phyloP scores from a whole-genome alignment of 2,329 filamentous ascomycete species.

The Kalaharituber pfeilii region DNA sequence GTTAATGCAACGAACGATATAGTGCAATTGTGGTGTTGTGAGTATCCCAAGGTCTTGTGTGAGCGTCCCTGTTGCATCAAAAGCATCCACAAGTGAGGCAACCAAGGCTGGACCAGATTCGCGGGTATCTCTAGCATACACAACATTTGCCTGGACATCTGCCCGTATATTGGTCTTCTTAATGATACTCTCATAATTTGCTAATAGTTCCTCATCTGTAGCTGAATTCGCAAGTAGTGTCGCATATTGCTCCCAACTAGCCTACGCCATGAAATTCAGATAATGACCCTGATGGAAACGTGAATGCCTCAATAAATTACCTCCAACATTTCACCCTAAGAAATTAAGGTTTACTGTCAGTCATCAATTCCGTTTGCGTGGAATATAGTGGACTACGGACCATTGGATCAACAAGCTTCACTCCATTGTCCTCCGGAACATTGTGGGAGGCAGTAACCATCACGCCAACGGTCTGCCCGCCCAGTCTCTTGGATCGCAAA shows the following conservation, averaged over 20 bases:
- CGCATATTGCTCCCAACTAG: slow-evolving; percentile 78
- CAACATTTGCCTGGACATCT: slow-evolving; percentile 53
- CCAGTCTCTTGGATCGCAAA: slow-evolving; percentile 74
- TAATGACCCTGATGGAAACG: too few species aligned
- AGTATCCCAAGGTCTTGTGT: slow-evolving; percentile 75
- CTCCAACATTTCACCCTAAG: slow-evolving; percentile 85
- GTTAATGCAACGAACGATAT: slow-evolving; percentile 85
- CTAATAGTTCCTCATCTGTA: slow-evolving; percentile 54
- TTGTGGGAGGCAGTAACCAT: slow-evolving; percentile 96
- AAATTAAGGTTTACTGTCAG: slow-evolving; percentile 9
- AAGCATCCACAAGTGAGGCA: slow-evolving; percentile 57
- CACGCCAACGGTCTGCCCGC: slow-evolving; percentile 80
- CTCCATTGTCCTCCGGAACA: slow-evolving; percentile 72
- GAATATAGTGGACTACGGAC: slow-evolving; percentile 27
- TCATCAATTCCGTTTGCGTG: neutral
- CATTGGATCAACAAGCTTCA: slow-evolving; percentile 93
- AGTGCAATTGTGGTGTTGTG: slow-evolving; percentile 96
- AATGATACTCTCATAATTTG: slow-evolving; percentile 60
- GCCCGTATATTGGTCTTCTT: slow-evolving; percentile 60
- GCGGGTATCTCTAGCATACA: slow-evolving; percentile 83
- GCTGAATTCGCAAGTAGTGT: slow-evolving; percentile 76
- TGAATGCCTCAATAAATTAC: slow-evolving; percentile 36
- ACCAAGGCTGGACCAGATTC: slow-evolving; percentile 78
- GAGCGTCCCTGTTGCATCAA: slow-evolving; percentile 57
- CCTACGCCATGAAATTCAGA: slow-evolving; percentile 26